Evolutionary conservation across 2,329 filamentous ascomycete species (phyloP).

Genomic region (Alternaria rosae): DNA sequence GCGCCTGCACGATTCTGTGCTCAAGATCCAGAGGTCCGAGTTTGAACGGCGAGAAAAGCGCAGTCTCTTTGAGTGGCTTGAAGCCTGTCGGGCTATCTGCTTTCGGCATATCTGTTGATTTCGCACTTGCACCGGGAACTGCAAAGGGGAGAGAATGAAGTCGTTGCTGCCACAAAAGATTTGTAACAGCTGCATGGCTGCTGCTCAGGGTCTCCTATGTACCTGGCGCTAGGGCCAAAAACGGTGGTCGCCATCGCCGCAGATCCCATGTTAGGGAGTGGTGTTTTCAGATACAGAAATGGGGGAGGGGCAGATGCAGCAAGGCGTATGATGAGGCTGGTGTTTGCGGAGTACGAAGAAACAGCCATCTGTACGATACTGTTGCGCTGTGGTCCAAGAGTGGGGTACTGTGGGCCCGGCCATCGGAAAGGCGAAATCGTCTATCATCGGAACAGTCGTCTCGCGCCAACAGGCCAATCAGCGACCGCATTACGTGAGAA

Average conservation of each 20-base stretch:
- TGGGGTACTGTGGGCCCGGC: conserved; percentile 24
- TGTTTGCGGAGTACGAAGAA: neutral
- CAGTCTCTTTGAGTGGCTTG: conserved; percentile 41
- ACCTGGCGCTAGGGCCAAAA: conserved; percentile 32
- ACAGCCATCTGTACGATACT: conserved; percentile 3
- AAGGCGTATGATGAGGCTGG: conserved; percentile 7
- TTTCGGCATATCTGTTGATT: conserved; percentile 38
- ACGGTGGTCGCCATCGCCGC: conserved; percentile 9
- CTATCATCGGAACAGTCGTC: conserved; percentile 4
- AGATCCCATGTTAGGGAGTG: conserved; percentile 34
- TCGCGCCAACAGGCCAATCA: conserved; percentile 23
- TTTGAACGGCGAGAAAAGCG: conserved; percentile 43
- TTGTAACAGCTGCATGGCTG: conserved; percentile 16
- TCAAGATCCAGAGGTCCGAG: conserved; percentile 45
- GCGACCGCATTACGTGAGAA: conserved; percentile 32
- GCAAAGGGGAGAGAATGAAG: neutral
- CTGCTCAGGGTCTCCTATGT: conserved; percentile 32
- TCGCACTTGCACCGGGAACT: neutral
- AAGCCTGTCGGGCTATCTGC: conserved; percentile 39
- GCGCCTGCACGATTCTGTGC: conserved; percentile 51
- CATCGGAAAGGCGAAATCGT: conserved; percentile 6
- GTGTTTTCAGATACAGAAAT: conserved; percentile 34
- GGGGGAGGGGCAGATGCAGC: conserved; percentile 30
- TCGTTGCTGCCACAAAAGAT: conserved; percentile 2
- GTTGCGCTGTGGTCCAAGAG: conserved; percentile 18